phyloP scores from a whole-genome alignment of 1,284 basidiomycete species.

The Athelia psychrophila region DNA sequence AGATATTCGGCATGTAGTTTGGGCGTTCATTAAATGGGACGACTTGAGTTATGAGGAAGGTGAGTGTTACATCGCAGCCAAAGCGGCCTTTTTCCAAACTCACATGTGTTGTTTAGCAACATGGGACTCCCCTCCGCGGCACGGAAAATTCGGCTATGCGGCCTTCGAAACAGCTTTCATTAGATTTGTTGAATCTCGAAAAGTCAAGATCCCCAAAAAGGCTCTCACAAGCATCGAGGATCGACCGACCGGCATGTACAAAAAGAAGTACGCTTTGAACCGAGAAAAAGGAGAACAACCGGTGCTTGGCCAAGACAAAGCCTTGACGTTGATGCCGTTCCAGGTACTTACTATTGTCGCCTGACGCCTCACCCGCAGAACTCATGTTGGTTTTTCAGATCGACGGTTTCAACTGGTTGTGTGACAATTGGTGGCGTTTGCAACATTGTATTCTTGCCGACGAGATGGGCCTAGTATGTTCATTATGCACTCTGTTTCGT shows the following conservation, averaged over 20 bases:
- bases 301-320: constrained; percentile 58
- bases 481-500: not conserved
- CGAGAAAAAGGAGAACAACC: constrained; percentile 48
- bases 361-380: not conserved
- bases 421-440: constrained; percentile 84
- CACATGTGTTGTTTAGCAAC: constrained; percentile 51
- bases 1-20: constrained; percentile 63
- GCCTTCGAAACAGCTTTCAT: constrained; percentile 67
- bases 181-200: constrained; percentile 61
- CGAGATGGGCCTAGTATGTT: constrained; percentile 88
- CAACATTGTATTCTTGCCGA: constrained; percentile 95
- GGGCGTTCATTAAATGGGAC: constrained; percentile 87
- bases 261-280: constrained; percentile 37
- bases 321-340: constrained; percentile 80
- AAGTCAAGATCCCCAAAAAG: constrained; percentile 48
- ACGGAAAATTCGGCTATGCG: constrained; percentile 51
- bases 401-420: constrained; percentile 92
- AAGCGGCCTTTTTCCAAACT: constrained; percentile 5
- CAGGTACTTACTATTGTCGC: constrained; percentile 48
- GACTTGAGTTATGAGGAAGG: constrained; percentile 89
- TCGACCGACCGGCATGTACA: constrained; percentile 46
- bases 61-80: constrained; percentile 29
- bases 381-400: constrained; percentile 45
- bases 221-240: constrained; percentile 40
- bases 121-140: constrained; percentile 85